A percentile compares a stretch with the other conserved stretches of the same genome.
These are phyloP conservation scores for Niveomyces coronatus DNA, from an alignment of 2,329 filamentous ascomycete species.

Conservation along the genomic window DNA sequence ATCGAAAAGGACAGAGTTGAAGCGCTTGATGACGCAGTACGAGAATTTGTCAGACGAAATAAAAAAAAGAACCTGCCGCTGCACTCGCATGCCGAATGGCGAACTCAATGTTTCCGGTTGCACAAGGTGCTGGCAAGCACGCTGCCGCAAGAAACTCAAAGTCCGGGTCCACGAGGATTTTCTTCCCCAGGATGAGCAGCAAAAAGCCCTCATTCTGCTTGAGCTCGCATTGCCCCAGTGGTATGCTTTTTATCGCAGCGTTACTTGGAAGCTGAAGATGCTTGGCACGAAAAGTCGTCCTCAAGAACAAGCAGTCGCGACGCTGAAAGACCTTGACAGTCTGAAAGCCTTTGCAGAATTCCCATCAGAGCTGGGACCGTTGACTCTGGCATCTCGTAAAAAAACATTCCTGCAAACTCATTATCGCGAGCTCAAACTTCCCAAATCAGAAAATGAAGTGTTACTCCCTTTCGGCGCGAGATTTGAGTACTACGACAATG, in stretches of 20 bases:
- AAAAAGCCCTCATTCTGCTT: background rate
- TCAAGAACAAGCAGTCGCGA: background rate
- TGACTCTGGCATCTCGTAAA: slow-evolving; percentile 16
- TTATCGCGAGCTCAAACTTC: slow-evolving; percentile 13
- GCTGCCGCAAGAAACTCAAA: background rate
- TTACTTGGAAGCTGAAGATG: slow-evolving; percentile 3
- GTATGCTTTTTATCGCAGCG: background rate
- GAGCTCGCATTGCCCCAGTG: background rate
- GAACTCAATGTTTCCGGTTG: background rate
- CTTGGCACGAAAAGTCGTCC: background rate
- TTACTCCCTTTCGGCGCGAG: slow-evolving; percentile 12
- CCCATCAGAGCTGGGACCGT: too few relatives aligned
- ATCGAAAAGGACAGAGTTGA: background rate
- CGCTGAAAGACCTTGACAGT: background rate
- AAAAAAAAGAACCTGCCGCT: background rate
- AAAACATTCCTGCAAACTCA: slow-evolving; percentile 20
- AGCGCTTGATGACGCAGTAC: background rate
- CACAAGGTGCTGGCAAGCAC: background rate
- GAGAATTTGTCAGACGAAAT: slow-evolving; percentile 1
- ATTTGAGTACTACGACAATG: slow-evolving; percentile 14
- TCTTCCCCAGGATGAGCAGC: background rate
- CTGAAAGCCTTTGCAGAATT: background rate
- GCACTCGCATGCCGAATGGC: slow-evolving; percentile 1
- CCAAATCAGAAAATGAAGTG: slow-evolving; percentile 11
- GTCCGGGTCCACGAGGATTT: background rate